Conservation (phyloP, 257 asterid species). For the Nicotiana noctiflora region DNA sequence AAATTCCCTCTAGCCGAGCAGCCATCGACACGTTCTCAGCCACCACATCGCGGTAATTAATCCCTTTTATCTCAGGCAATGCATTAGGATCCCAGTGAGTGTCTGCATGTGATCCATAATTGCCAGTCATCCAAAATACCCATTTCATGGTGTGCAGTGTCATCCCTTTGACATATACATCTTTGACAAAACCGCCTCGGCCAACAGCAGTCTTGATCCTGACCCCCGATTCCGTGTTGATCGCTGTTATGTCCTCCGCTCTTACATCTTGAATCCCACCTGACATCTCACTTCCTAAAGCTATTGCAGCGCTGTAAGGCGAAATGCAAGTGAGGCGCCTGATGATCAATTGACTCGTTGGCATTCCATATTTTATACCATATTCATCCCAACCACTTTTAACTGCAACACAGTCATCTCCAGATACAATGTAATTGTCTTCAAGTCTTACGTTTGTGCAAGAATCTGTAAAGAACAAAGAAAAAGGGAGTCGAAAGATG, state of each 20-base stretch:
- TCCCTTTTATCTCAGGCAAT: conserved; percentile 6
- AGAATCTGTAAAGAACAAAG: conserved; percentile 8
- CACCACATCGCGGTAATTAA: conserved; percentile 17
- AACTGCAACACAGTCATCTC: conserved; percentile 21
- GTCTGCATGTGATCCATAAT: conserved; percentile 17
- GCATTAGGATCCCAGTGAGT: conserved; percentile 17
- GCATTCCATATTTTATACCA: conserved; percentile 14
- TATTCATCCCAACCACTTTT: conserved; percentile 24
- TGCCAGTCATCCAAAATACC: conserved; percentile 19
- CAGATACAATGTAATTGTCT: conserved; percentile 17
- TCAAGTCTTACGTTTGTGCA: conserved; percentile 12
- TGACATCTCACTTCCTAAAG: conserved; percentile 21
- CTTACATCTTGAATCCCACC: conserved; percentile 18
- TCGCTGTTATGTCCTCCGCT: conserved; percentile 12
- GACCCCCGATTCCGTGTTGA: conserved; percentile 19
- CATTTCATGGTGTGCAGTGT: conserved; percentile 12
- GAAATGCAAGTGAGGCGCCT: conserved; percentile 20
- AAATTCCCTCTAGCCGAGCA: conserved; percentile 13
- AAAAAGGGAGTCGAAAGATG: too few species aligned
- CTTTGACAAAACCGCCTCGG: conserved; percentile 19
- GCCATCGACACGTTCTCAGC: conserved; percentile 16
- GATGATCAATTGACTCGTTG: conserved; percentile 13
- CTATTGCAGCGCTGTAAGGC: conserved; percentile 15
- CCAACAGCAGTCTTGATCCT: conserved; percentile 21
- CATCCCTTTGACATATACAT: conserved; percentile 16